Evolutionary conservation across 257 asterid species (phyloP), one percentile per base, ranked within the genome.

Genomic region (Voacanga thouarsii): DNA sequence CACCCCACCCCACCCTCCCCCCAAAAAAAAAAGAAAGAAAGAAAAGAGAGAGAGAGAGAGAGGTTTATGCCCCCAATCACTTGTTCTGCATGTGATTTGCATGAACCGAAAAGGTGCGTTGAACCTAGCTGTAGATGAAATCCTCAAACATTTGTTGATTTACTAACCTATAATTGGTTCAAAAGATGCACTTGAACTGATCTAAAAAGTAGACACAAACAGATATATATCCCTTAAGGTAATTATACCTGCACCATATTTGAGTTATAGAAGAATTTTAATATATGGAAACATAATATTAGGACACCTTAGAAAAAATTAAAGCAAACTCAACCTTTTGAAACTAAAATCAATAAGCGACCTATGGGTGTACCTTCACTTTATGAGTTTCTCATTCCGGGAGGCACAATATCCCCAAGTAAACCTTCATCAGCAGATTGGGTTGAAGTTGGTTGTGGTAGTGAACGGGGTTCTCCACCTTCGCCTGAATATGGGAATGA

Each of bases 351-450:
- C 47, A 68, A 68, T 21, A 14, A 66, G 47, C 14, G 39, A 37
- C 24, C 12, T 14, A 72, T 16, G 23, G 12, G 47, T 15, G 64
- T 80, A 87, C 86, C 89, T 70, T 78, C 19, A 69, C 51, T 56
- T 72, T 81, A 39, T 26, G 80, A 65, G 55, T 84, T 89, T 59
- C 89, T 84, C 88, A 89, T 88, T 43, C 88, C 86, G 65, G 92
- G 91, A 12, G 92, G 92, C 68, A 94, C 97, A 75, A 94, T 90
- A 81, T 94, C 97, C 71, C 96, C 97, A 0, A 92, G 90, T 19
- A 91, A 89, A 37, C 98, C 98, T 79, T 89, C 90, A 65, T 88
- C 93, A 2, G 78, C 77, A 51, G 80, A 80, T 43, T 76, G 39
- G 16, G 41, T 83, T 41, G 84, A 69, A 39, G 72, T 74, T 49